These are phyloP conservation scores for Coemansia linderi DNA, from an alignment of 371 early-diverging fungal species.

Conservation along the genomic window DNA sequence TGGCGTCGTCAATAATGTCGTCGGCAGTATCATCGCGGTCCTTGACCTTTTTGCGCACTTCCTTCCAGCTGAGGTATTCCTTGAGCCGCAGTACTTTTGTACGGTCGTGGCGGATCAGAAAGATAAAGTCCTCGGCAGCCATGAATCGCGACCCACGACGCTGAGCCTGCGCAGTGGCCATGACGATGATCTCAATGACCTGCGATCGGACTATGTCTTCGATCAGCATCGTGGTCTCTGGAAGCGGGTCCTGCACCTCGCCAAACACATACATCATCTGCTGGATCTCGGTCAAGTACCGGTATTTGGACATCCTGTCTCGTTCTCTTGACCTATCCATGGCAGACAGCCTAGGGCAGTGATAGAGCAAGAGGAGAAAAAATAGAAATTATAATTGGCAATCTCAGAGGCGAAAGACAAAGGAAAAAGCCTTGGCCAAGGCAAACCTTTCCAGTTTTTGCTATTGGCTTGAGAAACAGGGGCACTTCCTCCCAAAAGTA, in stretches of 20 bases:
- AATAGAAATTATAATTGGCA: not conserved
- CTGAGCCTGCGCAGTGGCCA: slow-evolving; percentile 83
- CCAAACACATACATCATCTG: slow-evolving; percentile 99
- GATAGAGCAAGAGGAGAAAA: not conserved
- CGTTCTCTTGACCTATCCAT: slow-evolving; percentile 36
- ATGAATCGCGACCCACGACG: slow-evolving; percentile 81
- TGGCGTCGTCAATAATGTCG: slow-evolving; percentile 71
- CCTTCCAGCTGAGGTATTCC: slow-evolving; percentile 93
- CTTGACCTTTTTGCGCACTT: slow-evolving; percentile 90
- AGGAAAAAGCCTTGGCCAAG: not conserved
- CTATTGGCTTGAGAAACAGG: too few relatives aligned
- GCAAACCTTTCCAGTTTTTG: not conserved
- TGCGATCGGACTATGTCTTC: slow-evolving; percentile 96
- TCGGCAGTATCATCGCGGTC: slow-evolving; percentile 67
- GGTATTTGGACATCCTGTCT: slow-evolving; percentile 37
- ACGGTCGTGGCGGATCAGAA: slow-evolving; percentile 93
- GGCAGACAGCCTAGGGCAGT: too few relatives aligned
- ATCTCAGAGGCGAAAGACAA: not conserved
- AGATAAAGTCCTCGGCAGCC: slow-evolving; percentile 92
- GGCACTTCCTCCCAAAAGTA: too few relatives aligned
- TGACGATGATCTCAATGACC: slow-evolving; percentile 88
- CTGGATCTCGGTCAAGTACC: slow-evolving; percentile 76
- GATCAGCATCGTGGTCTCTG: slow-evolving; percentile 81
- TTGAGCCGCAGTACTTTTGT: slow-evolving; percentile 88
- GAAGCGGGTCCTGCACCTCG: slow-evolving; percentile 86